phyloP scores from a whole-genome alignment of 257 asterid genomes.

The Oldenlandia corymbosa region DNA sequence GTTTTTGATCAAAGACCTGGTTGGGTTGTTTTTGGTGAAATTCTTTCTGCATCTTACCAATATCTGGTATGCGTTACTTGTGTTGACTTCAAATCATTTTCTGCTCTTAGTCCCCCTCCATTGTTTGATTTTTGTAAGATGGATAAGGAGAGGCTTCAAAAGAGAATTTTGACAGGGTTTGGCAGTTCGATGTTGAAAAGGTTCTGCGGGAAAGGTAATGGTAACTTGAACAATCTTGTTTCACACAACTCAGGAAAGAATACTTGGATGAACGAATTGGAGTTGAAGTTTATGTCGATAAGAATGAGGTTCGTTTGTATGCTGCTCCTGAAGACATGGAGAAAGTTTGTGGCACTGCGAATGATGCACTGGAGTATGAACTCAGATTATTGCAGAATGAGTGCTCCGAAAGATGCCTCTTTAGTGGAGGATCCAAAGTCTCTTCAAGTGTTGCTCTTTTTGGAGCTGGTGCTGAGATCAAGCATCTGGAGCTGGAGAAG shows the following conservation, averaged over 20 bases:
- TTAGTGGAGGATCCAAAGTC: constrained; percentile 48
- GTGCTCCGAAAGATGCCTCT: constrained; percentile 68
- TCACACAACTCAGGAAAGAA: constrained; percentile 48
- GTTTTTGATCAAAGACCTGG: constrained; percentile 67
- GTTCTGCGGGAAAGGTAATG: constrained; percentile 67
- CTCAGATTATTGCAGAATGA: constrained; percentile 55
- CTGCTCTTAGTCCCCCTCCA: constrained; percentile 57
- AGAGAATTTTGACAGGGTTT: constrained; percentile 51
- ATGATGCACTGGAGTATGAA: constrained; percentile 50
- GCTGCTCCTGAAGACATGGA: constrained; percentile 70
- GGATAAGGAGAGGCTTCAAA: constrained; percentile 51
- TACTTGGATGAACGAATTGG: constrained; percentile 62
- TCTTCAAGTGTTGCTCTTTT: constrained; percentile 66
- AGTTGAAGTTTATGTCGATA: constrained; percentile 60
- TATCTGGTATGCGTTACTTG: constrained; percentile 80
- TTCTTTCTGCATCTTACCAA: constrained; percentile 58
- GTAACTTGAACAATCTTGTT: constrained; percentile 45
- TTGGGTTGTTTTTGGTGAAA: constrained; percentile 82
- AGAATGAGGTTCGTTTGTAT: constrained; percentile 50
- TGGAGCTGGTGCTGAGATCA: constrained; percentile 92
- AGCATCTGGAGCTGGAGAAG: constrained; percentile 83
- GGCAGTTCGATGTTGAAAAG: constrained; percentile 60
- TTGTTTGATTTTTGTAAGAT: constrained; percentile 54
- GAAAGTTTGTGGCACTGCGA: constrained; percentile 39
- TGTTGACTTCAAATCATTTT: constrained; percentile 43